A percentile compares a stretch with the other conserved stretches of the same genome.
These are phyloP conservation scores for Austropuccinia psidii DNA, from an alignment of 1,284 basidiomycete species.

Conservation along the genomic window DNA sequence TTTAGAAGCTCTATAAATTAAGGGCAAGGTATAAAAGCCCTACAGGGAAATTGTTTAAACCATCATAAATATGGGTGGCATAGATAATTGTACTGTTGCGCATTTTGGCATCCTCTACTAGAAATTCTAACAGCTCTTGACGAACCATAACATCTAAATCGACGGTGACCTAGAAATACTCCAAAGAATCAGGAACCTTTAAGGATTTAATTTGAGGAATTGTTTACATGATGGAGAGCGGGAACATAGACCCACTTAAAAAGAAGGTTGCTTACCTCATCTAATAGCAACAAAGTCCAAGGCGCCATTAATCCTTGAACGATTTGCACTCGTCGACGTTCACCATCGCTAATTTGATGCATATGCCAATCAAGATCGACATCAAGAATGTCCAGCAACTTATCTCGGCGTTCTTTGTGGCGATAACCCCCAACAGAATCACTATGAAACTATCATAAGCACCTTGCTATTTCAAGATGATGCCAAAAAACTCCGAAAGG, in stretches of 20 bases:
- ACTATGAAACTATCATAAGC: constrained; percentile 35
- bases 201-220: neutral
- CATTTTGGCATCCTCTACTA: constrained; percentile 70
- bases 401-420: constrained; percentile 78
- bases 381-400: constrained; percentile 80
- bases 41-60: constrained; percentile 66
- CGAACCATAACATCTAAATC: constrained; percentile 97
- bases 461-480: neutral
- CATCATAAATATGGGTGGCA: constrained; percentile 93
- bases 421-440: constrained; percentile 94
- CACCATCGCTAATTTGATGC: constrained; percentile 91
- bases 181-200: neutral
- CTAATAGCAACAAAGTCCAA: constrained; percentile 86
- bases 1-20: no score
- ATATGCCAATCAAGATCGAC: constrained; percentile 85
- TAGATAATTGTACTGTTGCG: constrained; percentile 87
- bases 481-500: neutral
- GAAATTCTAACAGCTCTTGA: constrained; percentile 76
- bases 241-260: neutral
- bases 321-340: constrained; percentile 84
- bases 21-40: no score
- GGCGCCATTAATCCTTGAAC: constrained; percentile 94
- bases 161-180: constrained; percentile 68
- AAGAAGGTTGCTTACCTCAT: constrained; percentile 59
- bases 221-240: neutral